Percentiles rank a stretch among this genome's conserved stretches.
Evolutionary conservation across 768 basidiomycete species (phyloP).

Genomic region (Porphyrellus cyaneotinctus): DNA sequence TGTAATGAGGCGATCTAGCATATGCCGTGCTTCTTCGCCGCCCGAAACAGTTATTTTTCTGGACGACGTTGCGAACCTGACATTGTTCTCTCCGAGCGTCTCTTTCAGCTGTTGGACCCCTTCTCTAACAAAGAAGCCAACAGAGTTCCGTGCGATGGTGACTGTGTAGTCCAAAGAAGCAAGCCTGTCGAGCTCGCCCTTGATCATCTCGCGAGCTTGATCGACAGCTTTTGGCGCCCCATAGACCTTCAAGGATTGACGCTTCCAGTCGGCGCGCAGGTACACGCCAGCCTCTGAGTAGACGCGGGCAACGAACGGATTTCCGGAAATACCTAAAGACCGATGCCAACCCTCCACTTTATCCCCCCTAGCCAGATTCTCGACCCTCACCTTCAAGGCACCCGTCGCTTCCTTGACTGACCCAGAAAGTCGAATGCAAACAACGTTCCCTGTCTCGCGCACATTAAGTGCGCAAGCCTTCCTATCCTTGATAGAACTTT

Average conservation of each 20-base stretch:
- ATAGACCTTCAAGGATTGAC: slow-evolving; percentile 42
- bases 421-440: slow-evolving; percentile 46
- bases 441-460: slow-evolving; percentile 19
- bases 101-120: slow-evolving; percentile 51
- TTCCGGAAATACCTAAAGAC: slow-evolving; percentile 30
- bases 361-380: slow-evolving; percentile 49
- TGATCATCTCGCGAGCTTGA: slow-evolving; percentile 42
- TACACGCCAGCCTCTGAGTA: slow-evolving; percentile 37
- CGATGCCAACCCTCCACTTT: slow-evolving; percentile 51
- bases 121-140: slow-evolving; percentile 49
- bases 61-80: slow-evolving; percentile 40
- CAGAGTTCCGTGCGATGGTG: slow-evolving; percentile 34
- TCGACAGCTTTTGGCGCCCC: slow-evolving; percentile 40
- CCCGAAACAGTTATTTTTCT: slow-evolving; percentile 50
- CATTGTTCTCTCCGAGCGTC: slow-evolving; percentile 50
- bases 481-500: slow-evolving; percentile 33
- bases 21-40: slow-evolving; percentile 51
- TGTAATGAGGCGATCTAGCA: slow-evolving; percentile 41
- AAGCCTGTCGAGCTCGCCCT: slow-evolving; percentile 45
- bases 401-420: slow-evolving; percentile 52
- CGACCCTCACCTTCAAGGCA: slow-evolving; percentile 55
- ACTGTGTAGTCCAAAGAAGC: slow-evolving; percentile 41
- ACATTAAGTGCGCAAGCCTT: slow-evolving; percentile 35
- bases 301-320: slow-evolving; percentile 35
- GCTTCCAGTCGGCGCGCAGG: slow-evolving; percentile 45